phyloP scores from a whole-genome alignment of 1,284 basidiomycete species.

The Chalciporus sp. region DNA sequence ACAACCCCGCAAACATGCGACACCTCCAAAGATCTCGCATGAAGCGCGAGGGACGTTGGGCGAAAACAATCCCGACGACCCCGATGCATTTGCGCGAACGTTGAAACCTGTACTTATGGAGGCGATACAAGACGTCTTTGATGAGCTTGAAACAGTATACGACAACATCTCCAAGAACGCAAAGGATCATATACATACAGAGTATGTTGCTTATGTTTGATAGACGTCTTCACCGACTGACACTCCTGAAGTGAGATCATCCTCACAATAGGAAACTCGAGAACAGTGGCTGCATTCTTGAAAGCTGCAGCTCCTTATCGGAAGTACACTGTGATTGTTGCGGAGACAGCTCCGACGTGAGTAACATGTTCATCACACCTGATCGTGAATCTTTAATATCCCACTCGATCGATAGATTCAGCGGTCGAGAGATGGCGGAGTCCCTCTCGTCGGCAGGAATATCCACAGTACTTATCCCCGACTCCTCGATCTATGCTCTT shows the following conservation, averaged over 20 bases:
- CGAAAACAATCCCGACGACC: conserved; percentile 72
- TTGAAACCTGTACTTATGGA: conserved; percentile 84
- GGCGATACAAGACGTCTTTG: conserved; percentile 91
- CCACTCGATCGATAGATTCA: conserved; percentile 54
- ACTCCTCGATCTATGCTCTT: conserved; percentile 92
- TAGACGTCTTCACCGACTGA: background rate
- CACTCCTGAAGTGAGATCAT: conserved; percentile 82
- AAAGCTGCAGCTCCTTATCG: conserved; percentile 88
- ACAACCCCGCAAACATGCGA: conserved; percentile 64
- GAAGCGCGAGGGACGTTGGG: conserved; percentile 57
- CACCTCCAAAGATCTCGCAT: conserved; percentile 44
- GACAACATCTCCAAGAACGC: conserved; percentile 95
- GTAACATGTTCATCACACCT: conserved; percentile 30
- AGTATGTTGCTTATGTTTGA: conserved; percentile 54
- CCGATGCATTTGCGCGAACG: conserved; percentile 69
- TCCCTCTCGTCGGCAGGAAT: conserved; percentile 80
- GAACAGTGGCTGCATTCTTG: conserved; percentile 93
- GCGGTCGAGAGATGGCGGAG: conserved; percentile 85
- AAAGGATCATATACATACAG: conserved; percentile 95
- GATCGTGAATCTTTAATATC: conserved; percentile 1
- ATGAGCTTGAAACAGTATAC: conserved; percentile 95
- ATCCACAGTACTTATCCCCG: conserved; percentile 93
- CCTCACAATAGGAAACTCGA: conserved; percentile 91
- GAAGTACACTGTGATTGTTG: conserved; percentile 96
- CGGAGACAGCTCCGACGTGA: conserved; percentile 91